Evolutionary conservation across 2,329 filamentous ascomycete species (phyloP), one percentile per base, ranked within the genome.

Genomic region (Colletotrichum theobromicola): DNA sequence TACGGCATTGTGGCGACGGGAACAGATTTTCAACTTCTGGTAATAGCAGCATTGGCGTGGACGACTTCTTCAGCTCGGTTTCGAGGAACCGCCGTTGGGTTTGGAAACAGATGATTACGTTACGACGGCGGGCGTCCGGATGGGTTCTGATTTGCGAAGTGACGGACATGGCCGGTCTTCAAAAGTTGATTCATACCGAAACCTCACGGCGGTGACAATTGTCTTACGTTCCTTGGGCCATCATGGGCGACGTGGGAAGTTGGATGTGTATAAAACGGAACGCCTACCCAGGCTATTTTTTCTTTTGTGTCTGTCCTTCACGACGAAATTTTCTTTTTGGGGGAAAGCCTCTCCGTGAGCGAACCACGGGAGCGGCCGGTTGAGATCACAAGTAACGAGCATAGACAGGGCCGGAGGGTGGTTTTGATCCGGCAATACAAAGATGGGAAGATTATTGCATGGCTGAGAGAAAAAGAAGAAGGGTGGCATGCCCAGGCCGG

Each of bases 11-110:
- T 62, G 68, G 64, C 72, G 60, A 76, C 28, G 35, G 60, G 62
- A 74, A 64, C 66, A 66, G 58, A 74, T 62, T 55, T 34, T 77
- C 46, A 65, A 76, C 76, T 72, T 78, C 58, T 74, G 77, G 50
- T 77, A 77, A 76, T 76, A 72, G 68, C 61, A 75, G 75, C 75
- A 72, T 76, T 72, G 67, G 58, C 70, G 42, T 66, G 65, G 63
- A 66, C 57, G 62, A 63, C 42, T 21, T 72, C 55, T 55, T 32
- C 42, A 32, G 35, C 60, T 42, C 64, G 30, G 32, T 58, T 35
- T 67, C 50, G 64, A 55, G 58, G 34, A 30, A 37, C 55, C 68
- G 42, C n/a, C n/a, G 34, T 67, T 60, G 68, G 68, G 42, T 26
- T 74, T 72, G 72, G 72, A 74, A 72, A 35, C 50, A 57, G 63